These are phyloP conservation scores for Tetracladium maxilliforme DNA, from an alignment of 2,329 filamentous ascomycete genomes.

Conservation along the genomic window DNA sequence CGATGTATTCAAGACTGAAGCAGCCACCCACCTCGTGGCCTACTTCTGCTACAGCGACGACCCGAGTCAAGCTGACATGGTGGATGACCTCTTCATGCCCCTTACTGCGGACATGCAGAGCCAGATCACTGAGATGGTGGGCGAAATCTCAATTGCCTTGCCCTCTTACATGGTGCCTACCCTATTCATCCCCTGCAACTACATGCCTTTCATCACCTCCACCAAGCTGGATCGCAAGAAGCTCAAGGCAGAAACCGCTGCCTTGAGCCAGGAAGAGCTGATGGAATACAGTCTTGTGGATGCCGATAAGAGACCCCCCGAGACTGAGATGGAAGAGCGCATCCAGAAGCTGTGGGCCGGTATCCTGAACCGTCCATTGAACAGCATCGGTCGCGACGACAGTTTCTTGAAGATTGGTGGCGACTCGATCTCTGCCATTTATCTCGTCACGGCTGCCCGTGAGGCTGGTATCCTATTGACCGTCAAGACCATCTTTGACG, in stretches of 20 bases:
- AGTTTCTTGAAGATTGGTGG: conserved; percentile 69
- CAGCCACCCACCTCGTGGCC: no score
- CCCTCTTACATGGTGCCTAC: conserved; percentile 71
- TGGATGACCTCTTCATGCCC: no score
- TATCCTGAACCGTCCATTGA: conserved; percentile 27
- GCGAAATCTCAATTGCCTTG: no score
- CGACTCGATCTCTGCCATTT: conserved; percentile 72
- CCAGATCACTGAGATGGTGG: no score
- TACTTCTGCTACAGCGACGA: no score
- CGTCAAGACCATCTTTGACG: no score
- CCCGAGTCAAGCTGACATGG: no score
- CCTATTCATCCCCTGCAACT: conserved; percentile 52
- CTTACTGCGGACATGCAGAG: no score
- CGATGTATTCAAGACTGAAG: no score
- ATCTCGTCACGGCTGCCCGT: conserved; percentile 44
- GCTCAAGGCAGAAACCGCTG: conserved; percentile 1
- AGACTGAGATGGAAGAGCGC: conserved; percentile 34
- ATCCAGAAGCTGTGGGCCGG: conserved; percentile 40
- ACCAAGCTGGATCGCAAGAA: conserved; percentile 36
- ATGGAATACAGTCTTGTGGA: not conserved
- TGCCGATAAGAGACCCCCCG: no score
- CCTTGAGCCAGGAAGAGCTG: conserved; percentile 1
- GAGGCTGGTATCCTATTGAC: conserved; percentile 52
- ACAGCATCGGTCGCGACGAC: conserved; percentile 42
- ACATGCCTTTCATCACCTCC: conserved; percentile 56